Evolutionary conservation across 371 early-diverging fungal genomes (phyloP).

Genomic region (Apophysomyces ossiformis): DNA sequence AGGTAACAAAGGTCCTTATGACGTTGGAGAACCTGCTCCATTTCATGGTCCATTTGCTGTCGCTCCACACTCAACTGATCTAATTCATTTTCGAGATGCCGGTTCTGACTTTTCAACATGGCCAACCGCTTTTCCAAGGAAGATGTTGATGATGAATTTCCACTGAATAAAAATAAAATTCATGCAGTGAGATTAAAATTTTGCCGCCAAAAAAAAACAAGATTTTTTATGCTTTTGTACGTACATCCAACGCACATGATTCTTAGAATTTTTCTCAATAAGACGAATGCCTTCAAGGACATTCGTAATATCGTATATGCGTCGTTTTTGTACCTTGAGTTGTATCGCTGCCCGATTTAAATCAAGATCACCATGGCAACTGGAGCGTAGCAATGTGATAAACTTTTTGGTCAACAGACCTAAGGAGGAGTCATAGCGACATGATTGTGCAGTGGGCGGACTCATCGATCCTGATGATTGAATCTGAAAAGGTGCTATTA

Average conservation of each 20-base stretch:
- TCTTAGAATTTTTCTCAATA: conserved; percentile 80
- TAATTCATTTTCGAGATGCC: conserved; percentile 34
- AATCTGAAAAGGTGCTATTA: conserved; percentile 27
- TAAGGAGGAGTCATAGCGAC: conserved; percentile 65
- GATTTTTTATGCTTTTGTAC: conserved; percentile 20
- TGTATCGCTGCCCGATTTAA: conserved; percentile 72
- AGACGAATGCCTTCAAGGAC: conserved; percentile 82
- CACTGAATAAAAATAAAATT: conserved; percentile 1
- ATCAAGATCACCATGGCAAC: conserved; percentile 71
- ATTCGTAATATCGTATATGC: conserved; percentile 90
- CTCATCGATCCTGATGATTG: conserved; percentile 25
- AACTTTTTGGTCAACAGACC: conserved; percentile 79
- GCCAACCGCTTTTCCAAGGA: conserved; percentile 36
- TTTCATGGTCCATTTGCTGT: conserved; percentile 40
- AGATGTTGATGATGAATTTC: conserved; percentile 9
- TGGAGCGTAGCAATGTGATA: conserved; percentile 65
- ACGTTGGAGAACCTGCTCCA: conserved; percentile 32
- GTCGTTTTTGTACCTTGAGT: conserved; percentile 79
- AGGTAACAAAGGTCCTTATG: conserved; percentile 42
- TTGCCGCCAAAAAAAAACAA: conserved; percentile 6
- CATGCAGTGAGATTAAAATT: conserved; percentile 12
- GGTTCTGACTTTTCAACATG: conserved; percentile 30
- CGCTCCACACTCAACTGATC: conserved; percentile 27
- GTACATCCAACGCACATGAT: conserved; percentile 84
- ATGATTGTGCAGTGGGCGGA: conserved; percentile 26